Conservation (phyloP, 2,329 filamentous ascomycete genomes). For the Aspergillus viridinutans region DNA sequence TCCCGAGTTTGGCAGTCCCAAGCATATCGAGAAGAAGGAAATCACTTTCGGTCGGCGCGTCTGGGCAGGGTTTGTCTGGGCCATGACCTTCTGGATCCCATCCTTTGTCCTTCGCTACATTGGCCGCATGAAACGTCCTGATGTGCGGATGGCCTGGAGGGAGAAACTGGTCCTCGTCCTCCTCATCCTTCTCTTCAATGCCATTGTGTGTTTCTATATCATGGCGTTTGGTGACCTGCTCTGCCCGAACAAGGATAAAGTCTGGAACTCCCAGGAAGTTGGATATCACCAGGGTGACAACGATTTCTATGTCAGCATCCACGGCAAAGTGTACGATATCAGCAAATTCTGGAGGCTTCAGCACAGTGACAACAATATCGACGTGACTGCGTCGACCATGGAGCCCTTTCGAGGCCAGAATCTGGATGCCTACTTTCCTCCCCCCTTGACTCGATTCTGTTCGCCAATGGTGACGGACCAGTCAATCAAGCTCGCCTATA, state of each 20-base stretch:
- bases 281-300: constrained; percentile 63
- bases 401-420: constrained; percentile 70
- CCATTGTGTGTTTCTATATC: constrained; percentile 82
- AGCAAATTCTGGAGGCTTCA: constrained; percentile 79
- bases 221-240: constrained; percentile 77
- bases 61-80: constrained; percentile 83
- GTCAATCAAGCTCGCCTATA: constrained; percentile 48
- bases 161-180: constrained; percentile 84
- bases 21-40: constrained; percentile 67
- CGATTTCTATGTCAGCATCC: constrained; percentile 84
- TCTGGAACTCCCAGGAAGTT: constrained; percentile 71
- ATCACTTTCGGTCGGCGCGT: constrained; percentile 61
- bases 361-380: constrained; percentile 63
- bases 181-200: constrained; percentile 79
- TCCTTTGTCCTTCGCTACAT: constrained; percentile 75
- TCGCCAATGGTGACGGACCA: constrained; percentile 63
- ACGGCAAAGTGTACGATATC: constrained; percentile 87
- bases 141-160: constrained; percentile 95
- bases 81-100: constrained; percentile 88
- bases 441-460: constrained; percentile 72
- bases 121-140: constrained; percentile 93
- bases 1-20: constrained; percentile 70
- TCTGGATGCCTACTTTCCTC: constrained; percentile 79
- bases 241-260: constrained; percentile 89
- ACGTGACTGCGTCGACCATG: constrained; percentile 64